These are phyloP conservation scores for Mallotus nudiflorus DNA, from an alignment of 345 rosid species.

Conservation along the genomic window DNA sequence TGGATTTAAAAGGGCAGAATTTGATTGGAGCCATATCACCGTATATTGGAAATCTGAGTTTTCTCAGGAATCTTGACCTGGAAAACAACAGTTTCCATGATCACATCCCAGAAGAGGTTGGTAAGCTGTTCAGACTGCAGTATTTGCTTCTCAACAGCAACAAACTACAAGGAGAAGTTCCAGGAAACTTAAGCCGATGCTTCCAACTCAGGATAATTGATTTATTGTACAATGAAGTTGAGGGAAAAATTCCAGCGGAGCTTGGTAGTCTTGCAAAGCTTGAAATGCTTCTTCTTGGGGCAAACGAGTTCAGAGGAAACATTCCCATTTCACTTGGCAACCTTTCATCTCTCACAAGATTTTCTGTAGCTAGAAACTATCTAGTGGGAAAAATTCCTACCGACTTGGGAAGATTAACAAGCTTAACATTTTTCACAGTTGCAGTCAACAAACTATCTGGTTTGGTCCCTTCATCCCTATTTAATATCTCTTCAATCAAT, in stretches of 20 bases:
- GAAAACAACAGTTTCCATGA: constrained; percentile 5
- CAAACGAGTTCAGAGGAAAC: not conserved
- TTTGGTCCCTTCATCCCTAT: constrained; percentile 15
- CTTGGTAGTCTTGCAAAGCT: not conserved
- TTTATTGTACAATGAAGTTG: not conserved
- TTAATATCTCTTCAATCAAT: constrained; percentile 9
- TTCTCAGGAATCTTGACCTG: constrained; percentile 8
- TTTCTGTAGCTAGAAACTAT: not conserved
- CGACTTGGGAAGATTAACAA: constrained; percentile 3
- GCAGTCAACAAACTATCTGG: constrained; percentile 7
- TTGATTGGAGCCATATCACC: constrained; percentile 10
- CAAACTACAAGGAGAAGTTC: constrained; percentile 9
- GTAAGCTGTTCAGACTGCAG: constrained; percentile 14
- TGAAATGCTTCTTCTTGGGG: not conserved
- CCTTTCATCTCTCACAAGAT: not conserved
- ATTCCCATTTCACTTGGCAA: not conserved
- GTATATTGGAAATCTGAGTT: constrained; percentile 9
- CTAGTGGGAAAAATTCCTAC: not conserved
- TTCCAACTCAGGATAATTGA: not conserved
- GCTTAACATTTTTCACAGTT: not conserved
- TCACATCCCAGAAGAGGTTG: constrained; percentile 11
- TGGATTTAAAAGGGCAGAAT: constrained; percentile 1
- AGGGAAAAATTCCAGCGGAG: constrained; percentile 14
- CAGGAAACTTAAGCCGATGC: constrained; percentile 10
- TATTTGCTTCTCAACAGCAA: not conserved